Base-by-base conservation (phyloP, 2,329 filamentous ascomycete species). In the Paramyrothecium sp. region DNA sequence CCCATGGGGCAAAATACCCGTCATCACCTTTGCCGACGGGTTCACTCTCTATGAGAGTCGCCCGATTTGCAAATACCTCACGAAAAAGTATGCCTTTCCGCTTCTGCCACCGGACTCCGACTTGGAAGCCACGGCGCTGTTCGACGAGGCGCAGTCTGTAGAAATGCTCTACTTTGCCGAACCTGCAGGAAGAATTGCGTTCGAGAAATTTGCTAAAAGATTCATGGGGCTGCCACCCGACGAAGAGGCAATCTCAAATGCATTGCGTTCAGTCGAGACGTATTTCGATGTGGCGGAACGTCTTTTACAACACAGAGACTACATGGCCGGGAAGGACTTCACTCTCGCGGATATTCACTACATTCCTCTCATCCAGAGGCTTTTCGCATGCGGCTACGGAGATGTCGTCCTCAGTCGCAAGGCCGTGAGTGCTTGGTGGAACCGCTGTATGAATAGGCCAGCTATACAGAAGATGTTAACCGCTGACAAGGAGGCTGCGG, bases 1-100 rank as follows among this genome's bases (percentile, higher is more conserved):
- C 62, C 75, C 75, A 2, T 76, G 73, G 71, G 75, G 74, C 21
- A 77, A 77, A 67, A 62, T 77, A 30, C 75, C 76, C 44, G 67
- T 62, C n/a, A 58, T 79, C 48, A 67, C 64, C 51, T 76, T 73
- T 60, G 62, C 74, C 13, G 67, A 72, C 3, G 74, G 74, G 0
- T 78, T 79, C 64, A 77, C 69, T 53, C 71, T 81, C 55, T 76
- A 77, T 62, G 77, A 80, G 65, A 78, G 75, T 63, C 77, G 76
- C 38, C 72, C 74, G 53, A 80, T 81, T 63, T 78, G 73, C 74
- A 75, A 75, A 65, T 78, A 78, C 64, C 72, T 81, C 57, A 67
- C 76, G 12, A 73, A 23, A 33, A 78, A 77, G 61, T 80, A 79
- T 69, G 73, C 67, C n/a, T 74, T 79, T 58, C 73, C 73, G 53